phyloP scores from a whole-genome alignment of 2,329 filamentous ascomycete genomes.

The Aureobasidium zeae region DNA sequence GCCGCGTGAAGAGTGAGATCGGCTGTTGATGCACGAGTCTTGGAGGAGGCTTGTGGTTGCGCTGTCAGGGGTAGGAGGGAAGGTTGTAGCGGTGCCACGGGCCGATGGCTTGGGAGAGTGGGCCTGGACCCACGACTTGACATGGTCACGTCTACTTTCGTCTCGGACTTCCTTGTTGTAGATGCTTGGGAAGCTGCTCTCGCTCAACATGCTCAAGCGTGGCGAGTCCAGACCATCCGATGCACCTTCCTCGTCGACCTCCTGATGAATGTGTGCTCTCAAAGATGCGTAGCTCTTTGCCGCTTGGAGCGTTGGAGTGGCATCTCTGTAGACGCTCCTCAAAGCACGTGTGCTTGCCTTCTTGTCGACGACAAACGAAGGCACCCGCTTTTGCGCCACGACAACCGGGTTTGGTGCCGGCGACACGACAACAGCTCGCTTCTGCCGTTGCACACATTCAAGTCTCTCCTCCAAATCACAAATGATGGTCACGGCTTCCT shows the following conservation, averaged over 20 bases:
- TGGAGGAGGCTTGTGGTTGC: constrained; percentile 28
- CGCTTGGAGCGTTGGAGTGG: constrained; percentile 24
- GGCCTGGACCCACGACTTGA: constrained; percentile 7
- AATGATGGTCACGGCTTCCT: constrained; percentile 63
- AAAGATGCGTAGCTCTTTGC: constrained; percentile 31
- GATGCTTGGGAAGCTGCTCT: constrained; percentile 31
- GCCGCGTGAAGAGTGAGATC: too few relatives aligned
- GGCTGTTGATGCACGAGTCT: constrained; percentile 19
- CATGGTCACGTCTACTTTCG: neutral
- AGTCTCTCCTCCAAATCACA: constrained; percentile 49
- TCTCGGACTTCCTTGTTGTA: constrained; percentile 21
- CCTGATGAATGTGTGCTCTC: constrained; percentile 23
- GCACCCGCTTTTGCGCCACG: constrained; percentile 22
- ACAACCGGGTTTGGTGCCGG: neutral
- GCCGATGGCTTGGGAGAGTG: constrained; percentile 1
- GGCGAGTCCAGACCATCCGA: constrained; percentile 27
- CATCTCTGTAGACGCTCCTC: constrained; percentile 28
- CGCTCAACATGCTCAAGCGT: constrained; percentile 29
- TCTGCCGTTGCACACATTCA: constrained; percentile 1
- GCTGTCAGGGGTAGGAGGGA: constrained; percentile 28
- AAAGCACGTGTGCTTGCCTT: constrained; percentile 29
- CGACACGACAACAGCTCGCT: neutral
- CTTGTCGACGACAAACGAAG: constrained; percentile 25
- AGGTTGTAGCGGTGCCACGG: too few relatives aligned
- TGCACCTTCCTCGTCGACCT: constrained; percentile 21